Evolutionary conservation across 2,329 filamentous ascomycete genomes (phyloP), one percentile per base, ranked within the genome.

Genomic region (Verruconis gallopava): DNA sequence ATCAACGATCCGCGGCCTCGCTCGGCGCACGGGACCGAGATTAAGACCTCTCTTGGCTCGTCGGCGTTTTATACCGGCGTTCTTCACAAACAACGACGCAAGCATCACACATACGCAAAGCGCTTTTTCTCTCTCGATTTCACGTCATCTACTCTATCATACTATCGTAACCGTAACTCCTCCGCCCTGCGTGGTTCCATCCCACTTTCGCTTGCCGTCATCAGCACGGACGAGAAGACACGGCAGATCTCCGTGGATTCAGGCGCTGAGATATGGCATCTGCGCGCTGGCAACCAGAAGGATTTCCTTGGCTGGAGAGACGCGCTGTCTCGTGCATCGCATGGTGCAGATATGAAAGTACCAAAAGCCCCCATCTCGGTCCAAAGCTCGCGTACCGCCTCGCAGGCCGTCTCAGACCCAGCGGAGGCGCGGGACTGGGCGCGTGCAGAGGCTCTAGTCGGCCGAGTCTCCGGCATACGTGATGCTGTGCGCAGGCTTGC

Each of bases 71-170:
- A 94, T 56, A 86, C 84, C 0, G 91, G 91, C 14, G 73, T 82
- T 4, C 65, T 98, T 47, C 78, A 86, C 49, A 98, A 98, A 70
- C 79, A 91, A 53, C 76, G 88, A 49, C 77, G 91, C 45, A 96
- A 95, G 72, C 86, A 88, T 36, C 91, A 96, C 60, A 89, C 89
- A 34, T 93, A 86, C 60, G 91, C 91, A 4, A 76, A 85, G 44
- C 77, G 91, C 28, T 98, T 91, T 69, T 98, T 98, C 63, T 95
- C 89, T 0, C 70, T 98, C 42, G 91, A 98, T 59, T 96, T 88
- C 57, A 86, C 82, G 3, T 88, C 89, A 0, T 93, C 84, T 47
- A 96, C 91, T 0, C 67, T 98, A 21, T 96, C 91, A 0, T 98
- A 98, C 65, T 98, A 95, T 58, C 84, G 93, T 56, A 91, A 89